Percentiles rank a stretch among this genome's conserved stretches.
Evolutionary conservation across 2,329 filamentous ascomycete species (phyloP).

Genomic region (Aspergillus uvarum): DNA sequence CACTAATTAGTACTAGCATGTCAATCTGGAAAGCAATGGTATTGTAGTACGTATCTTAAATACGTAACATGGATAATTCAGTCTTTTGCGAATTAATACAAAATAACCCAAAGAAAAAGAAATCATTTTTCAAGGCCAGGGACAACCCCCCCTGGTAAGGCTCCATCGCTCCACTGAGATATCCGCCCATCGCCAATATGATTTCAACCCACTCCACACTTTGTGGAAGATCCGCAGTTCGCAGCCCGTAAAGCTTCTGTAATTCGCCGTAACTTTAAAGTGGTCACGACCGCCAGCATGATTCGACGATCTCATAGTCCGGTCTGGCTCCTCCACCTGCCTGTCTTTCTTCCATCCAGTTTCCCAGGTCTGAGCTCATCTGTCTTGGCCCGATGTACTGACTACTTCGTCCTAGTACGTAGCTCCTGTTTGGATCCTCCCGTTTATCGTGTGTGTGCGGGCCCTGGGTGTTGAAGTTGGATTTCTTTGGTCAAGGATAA

Average conservation of each 20-base stretch:
- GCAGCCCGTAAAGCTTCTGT: slow-evolving; percentile 30
- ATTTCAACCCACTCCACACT: slow-evolving; percentile 29
- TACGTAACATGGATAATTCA: slow-evolving; percentile 3
- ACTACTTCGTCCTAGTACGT: slow-evolving; percentile 7
- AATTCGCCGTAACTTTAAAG: slow-evolving; percentile 33
- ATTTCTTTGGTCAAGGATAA: slow-evolving; percentile 12
- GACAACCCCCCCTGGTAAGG: slow-evolving; percentile 26
- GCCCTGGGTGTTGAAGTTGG: slow-evolving; percentile 18
- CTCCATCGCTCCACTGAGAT: slow-evolving; percentile 25
- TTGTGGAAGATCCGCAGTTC: slow-evolving; percentile 33
- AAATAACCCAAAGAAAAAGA: neutral
- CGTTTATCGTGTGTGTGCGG: slow-evolving; percentile 24
- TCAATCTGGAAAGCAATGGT: neutral
- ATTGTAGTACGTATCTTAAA: neutral
- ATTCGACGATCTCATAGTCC: slow-evolving; percentile 24
- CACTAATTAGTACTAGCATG: neutral
- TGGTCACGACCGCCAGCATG: slow-evolving; percentile 18
- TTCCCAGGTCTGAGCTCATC: slow-evolving; percentile 23
- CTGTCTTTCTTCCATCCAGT: slow-evolving; percentile 15
- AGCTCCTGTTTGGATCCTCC: slow-evolving; percentile 21
- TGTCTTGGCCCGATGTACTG: slow-evolving; percentile 16
- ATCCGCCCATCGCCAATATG: slow-evolving; percentile 27
- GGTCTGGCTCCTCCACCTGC: slow-evolving; percentile 14
- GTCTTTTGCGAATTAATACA: neutral
- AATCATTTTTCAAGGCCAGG: slow-evolving; percentile 16